phyloP scores from a whole-genome alignment of 352 stramenopile genomes.

The Achlya hypogyna region DNA sequence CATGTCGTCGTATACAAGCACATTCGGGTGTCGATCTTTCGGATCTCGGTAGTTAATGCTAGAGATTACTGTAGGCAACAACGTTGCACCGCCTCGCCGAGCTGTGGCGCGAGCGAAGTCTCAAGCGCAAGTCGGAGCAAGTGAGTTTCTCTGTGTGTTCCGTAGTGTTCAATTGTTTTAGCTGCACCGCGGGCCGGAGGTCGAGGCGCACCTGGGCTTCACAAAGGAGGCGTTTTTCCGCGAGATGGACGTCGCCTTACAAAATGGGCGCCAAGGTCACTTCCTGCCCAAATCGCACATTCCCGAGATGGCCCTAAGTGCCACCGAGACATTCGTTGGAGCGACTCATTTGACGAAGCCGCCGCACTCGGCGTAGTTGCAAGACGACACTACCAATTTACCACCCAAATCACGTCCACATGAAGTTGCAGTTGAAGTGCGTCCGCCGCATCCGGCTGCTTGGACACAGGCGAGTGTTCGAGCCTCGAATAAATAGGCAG shows the following conservation, averaged over 20 bases:
- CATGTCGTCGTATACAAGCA: conserved; percentile 42
- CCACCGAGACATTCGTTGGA: conserved; percentile 26
- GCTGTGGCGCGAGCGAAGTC: conserved; percentile 22
- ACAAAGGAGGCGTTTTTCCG: conserved; percentile 51
- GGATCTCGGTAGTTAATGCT: background rate
- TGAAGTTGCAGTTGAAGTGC: background rate
- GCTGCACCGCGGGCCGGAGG: conserved; percentile 1
- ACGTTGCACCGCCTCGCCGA: conserved; percentile 49
- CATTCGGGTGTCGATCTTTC: background rate
- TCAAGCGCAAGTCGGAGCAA: background rate
- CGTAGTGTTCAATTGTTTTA: background rate
- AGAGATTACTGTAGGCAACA: conserved; percentile 27
- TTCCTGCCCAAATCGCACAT: conserved; percentile 34
- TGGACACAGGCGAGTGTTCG: too few relatives aligned
- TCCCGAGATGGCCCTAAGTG: conserved; percentile 46
- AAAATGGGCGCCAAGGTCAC: conserved; percentile 35
- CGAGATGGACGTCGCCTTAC: conserved; percentile 43
- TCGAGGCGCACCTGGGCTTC: conserved; percentile 30
- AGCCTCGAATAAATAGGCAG: too few relatives aligned
- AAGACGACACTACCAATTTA: too few relatives aligned
- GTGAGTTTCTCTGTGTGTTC: background rate
- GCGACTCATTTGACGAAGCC: conserved; percentile 10
- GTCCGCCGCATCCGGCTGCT: background rate
- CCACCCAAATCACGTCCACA: too few relatives aligned
- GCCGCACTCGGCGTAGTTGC: background rate